Percentiles rank a stretch among this genome's conserved stretches.
phyloP scores from a whole-genome alignment of 345 rosid species.

The Microcos paniculata region DNA sequence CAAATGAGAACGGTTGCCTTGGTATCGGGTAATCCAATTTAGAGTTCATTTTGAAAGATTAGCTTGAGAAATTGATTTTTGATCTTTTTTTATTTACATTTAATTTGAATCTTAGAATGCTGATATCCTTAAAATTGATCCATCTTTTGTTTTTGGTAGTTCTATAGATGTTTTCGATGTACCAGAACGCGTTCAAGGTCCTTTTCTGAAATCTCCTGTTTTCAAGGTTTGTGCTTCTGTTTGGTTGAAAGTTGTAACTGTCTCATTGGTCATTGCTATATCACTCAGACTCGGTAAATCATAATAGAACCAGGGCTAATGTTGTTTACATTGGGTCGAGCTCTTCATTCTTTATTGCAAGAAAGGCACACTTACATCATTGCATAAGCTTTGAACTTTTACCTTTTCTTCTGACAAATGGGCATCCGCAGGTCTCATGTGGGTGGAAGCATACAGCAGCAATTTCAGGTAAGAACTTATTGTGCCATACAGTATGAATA shows the following conservation, averaged over 20 bases:
- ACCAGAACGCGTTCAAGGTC: conserved; percentile 82
- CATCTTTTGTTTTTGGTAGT: conserved; percentile 38
- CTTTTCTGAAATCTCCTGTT: conserved; percentile 58
- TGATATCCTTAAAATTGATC: conserved; percentile 8
- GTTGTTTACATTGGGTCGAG: not conserved
- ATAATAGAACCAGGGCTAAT: not conserved
- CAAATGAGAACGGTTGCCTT: conserved; percentile 95
- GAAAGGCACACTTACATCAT: not conserved
- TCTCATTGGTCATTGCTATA: not conserved
- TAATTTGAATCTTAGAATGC: conserved; percentile 3
- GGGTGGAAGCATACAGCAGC: conserved; percentile 99
- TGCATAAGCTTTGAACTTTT: not conserved
- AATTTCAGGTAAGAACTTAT: conserved; percentile 62
- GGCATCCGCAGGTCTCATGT: conserved; percentile 68
- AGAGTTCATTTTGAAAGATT: conserved; percentile 19
- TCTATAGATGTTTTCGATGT: conserved; percentile 53
- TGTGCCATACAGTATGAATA: not conserved
- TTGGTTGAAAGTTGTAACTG: not conserved
- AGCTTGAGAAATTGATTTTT: conserved; percentile 1
- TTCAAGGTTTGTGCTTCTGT: conserved; percentile 42
- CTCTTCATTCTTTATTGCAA: not conserved
- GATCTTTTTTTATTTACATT: not conserved
- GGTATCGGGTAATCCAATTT: conserved; percentile 61
- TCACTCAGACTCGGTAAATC: not conserved
- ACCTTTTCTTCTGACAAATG: not conserved